phyloP scores from a whole-genome alignment of 768 basidiomycete species.

The Xerocomellus chrysenteron region DNA sequence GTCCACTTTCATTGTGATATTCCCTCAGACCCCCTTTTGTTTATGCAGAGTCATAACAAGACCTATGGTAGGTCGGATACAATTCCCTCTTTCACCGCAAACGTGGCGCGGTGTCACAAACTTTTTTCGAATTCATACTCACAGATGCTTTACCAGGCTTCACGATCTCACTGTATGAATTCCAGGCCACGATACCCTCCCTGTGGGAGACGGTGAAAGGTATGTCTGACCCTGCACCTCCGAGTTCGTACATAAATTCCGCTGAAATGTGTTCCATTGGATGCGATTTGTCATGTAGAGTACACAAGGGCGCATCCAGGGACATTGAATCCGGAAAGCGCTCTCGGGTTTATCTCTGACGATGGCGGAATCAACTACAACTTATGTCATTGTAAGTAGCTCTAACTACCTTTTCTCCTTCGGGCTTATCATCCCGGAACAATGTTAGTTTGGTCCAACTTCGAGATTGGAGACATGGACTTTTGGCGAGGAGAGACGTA shows the following conservation, averaged over 20 bases:
- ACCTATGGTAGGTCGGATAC: constrained; percentile 43
- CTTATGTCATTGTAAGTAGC: constrained; percentile 56
- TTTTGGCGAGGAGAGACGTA: constrained; percentile 87
- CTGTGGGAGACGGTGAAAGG: constrained; percentile 64
- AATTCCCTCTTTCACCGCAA: neutral
- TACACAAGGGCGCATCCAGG: constrained; percentile 41
- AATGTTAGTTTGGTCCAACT: constrained; percentile 83
- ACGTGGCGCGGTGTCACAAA: neutral
- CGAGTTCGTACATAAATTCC: constrained; percentile 38
- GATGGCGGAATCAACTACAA: constrained; percentile 64
- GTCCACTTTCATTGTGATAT: constrained; percentile 57
- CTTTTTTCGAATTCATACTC: neutral
- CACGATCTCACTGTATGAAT: constrained; percentile 63
- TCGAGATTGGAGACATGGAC: constrained; percentile 85
- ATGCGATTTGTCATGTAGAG: constrained; percentile 21
- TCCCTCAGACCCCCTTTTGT: constrained; percentile 49
- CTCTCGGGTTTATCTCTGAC: constrained; percentile 62
- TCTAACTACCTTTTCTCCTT: neutral
- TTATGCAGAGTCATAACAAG: constrained; percentile 55
- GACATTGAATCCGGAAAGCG: constrained; percentile 50
- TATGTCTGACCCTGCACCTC: constrained; percentile 35
- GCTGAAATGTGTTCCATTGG: neutral
- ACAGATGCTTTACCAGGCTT: constrained; percentile 40
- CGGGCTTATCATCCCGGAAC: neutral
- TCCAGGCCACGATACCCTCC: constrained; percentile 58